phyloP scores from a whole-genome alignment of 106 monocot genomes.

The Dendrobium nobile region DNA sequence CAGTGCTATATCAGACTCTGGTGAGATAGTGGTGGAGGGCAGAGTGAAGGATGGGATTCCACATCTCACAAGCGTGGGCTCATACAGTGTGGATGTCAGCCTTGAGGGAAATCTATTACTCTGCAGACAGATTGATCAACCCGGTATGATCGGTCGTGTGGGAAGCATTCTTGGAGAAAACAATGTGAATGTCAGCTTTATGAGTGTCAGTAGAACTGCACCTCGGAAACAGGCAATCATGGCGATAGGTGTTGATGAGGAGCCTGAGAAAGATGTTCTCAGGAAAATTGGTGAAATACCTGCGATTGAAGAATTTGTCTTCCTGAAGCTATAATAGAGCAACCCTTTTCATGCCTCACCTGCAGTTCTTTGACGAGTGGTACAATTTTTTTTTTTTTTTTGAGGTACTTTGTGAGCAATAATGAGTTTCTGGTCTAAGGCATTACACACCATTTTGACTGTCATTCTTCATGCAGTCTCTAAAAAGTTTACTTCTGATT shows the following conservation, averaged over 20 bases:
- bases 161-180: slow-evolving; percentile 37
- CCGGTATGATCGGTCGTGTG: slow-evolving; percentile 43
- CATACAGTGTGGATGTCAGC: slow-evolving; percentile 70
- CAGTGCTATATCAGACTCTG: slow-evolving; percentile 52
- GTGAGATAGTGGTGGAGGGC: slow-evolving; percentile 64
- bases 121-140: slow-evolving; percentile 56
- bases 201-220: slow-evolving; percentile 56
- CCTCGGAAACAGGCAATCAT: slow-evolving; percentile 44
- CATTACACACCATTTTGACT: no score
- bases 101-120: slow-evolving; percentile 66
- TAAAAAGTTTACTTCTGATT: no score
- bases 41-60: slow-evolving; percentile 70
- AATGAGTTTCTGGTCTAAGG: no score
- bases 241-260: slow-evolving; percentile 66
- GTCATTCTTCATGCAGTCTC: no score
- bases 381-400: no score
- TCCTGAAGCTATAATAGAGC: slow-evolving; percentile 36
- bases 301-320: slow-evolving; percentile 53
- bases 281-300: slow-evolving; percentile 39
- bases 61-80: slow-evolving; percentile 59
- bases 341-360: no score
- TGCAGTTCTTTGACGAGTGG: no score
- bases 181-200: slow-evolving; percentile 63
- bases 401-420: no score
- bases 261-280: slow-evolving; percentile 42